phyloP scores from a whole-genome alignment of 2,329 filamentous ascomycete species.

The Tolypocladium ovalisporum region DNA sequence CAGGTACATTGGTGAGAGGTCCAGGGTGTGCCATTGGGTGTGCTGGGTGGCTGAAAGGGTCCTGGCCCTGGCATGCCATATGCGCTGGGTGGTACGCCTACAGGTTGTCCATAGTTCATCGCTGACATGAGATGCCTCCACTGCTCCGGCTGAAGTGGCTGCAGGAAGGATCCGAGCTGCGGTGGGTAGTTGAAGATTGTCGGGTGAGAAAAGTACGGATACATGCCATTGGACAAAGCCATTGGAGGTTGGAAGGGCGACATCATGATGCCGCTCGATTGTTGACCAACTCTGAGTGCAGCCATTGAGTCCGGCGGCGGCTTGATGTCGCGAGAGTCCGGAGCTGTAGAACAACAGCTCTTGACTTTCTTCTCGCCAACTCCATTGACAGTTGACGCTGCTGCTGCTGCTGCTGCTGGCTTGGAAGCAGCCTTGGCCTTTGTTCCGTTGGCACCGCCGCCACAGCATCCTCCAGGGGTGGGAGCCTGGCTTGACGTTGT shows the following conservation, averaged over 20 bases:
- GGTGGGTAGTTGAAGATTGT: constrained; percentile 42
- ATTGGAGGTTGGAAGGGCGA: constrained; percentile 23
- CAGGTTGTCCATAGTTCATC: constrained; percentile 24
- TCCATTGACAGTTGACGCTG: constrained; percentile 8
- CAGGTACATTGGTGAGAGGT: constrained; percentile 44
- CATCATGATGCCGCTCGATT: constrained; percentile 20
- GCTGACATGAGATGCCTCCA: constrained; percentile 37
- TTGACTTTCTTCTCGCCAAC: constrained; percentile 10
- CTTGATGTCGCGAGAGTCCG: constrained; percentile 10
- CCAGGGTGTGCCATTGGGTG: constrained; percentile 12
- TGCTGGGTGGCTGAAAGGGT: constrained; percentile 10
- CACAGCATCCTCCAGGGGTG: constrained; percentile 10
- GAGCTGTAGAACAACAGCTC: constrained; percentile 18
- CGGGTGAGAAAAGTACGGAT: constrained; percentile 29
- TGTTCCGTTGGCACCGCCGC: constrained; percentile 7
- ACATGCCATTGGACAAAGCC: constrained; percentile 26
- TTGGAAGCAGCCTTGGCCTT: constrained; percentile 1
- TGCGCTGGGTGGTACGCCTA: constrained; percentile 11
- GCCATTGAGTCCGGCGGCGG: constrained; percentile 10
- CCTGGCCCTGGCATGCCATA: constrained; percentile 13
- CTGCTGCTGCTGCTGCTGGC: constrained; percentile 4
- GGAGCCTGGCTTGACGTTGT: background rate
- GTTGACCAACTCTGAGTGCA: constrained; percentile 7
- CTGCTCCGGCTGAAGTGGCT: constrained; percentile 42
- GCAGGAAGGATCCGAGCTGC: constrained; percentile 42